A percentile compares a stretch with the other conserved stretches of the same genome.
These are phyloP conservation scores for Sambucus nigra DNA, from an alignment of 129 eudicot genomes.

Conservation along the genomic window DNA sequence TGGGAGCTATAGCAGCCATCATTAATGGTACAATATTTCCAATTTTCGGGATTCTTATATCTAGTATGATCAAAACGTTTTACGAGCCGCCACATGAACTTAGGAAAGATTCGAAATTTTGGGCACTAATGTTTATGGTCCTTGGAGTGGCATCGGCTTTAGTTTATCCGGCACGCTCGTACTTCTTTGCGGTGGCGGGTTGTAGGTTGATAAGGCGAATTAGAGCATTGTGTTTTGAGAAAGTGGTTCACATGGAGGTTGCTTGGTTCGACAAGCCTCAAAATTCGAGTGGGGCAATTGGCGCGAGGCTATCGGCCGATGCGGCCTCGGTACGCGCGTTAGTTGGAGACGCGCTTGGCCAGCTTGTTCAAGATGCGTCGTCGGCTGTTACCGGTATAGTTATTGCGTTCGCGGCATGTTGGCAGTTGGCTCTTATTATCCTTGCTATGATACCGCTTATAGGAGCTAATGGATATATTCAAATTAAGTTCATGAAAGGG, in stretches of 20 bases:
- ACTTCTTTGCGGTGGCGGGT: slow-evolving; percentile 72
- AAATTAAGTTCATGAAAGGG: slow-evolving; percentile 66
- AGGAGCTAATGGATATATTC: slow-evolving; percentile 54
- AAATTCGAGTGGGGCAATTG: slow-evolving; percentile 73
- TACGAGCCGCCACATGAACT: slow-evolving; percentile 44
- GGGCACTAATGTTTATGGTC: slow-evolving; percentile 64
- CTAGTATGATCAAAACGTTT: slow-evolving; percentile 56
- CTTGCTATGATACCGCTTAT: slow-evolving; percentile 69
- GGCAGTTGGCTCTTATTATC: slow-evolving; percentile 71
- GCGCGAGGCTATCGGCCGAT: slow-evolving; percentile 74
- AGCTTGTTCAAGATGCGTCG: slow-evolving; percentile 56
- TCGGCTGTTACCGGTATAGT: slow-evolving; percentile 39
- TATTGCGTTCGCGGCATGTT: slow-evolving; percentile 70
- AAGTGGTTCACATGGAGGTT: slow-evolving; percentile 71
- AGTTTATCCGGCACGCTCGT: slow-evolving; percentile 51
- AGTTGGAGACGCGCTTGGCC: slow-evolving; percentile 77
- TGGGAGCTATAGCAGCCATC: slow-evolving; percentile 56
- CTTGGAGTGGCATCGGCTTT: slow-evolving; percentile 46
- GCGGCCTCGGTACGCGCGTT: slow-evolving; percentile 71
- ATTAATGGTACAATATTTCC: slow-evolving; percentile 62
- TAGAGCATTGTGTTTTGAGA: slow-evolving; percentile 64
- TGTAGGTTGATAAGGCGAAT: slow-evolving; percentile 53
- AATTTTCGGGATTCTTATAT: slow-evolving; percentile 44
- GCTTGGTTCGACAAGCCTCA: slow-evolving; percentile 82
- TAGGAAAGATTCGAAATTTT: slow-evolving; percentile 49